Percentiles rank a stretch among this genome's conserved stretches.
Conservation (phyloP, 2,329 filamentous ascomycete species). For the Botrytis porri region DNA sequence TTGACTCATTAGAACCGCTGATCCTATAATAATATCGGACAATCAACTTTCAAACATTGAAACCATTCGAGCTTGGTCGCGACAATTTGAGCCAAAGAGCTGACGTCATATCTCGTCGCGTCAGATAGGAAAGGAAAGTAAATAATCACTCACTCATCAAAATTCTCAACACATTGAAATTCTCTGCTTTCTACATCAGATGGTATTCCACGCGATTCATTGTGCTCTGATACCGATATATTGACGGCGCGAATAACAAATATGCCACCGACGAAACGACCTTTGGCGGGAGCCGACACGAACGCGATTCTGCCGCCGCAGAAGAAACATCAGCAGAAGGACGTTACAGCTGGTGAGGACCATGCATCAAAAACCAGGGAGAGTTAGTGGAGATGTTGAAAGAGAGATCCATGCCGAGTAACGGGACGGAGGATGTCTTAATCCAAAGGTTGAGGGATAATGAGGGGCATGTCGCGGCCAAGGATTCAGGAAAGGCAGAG, state of each 20-base stretch:
- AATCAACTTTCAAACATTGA: not conserved
- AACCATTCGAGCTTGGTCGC: not conserved
- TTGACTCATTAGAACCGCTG: not conserved
- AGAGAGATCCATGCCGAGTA: not conserved
- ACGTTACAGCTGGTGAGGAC: not conserved
- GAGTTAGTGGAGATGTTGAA: not conserved
- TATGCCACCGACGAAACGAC: slow-evolving; percentile 8
- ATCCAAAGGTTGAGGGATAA: not conserved
- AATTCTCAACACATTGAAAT: not conserved
- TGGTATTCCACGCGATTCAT: not conserved
- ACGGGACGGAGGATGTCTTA: not conserved
- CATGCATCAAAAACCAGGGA: not conserved
- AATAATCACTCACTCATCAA: too few relatives aligned
- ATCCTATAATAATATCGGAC: not conserved
- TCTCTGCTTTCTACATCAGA: not conserved
- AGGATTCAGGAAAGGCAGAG: not conserved
- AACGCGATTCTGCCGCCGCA: not conserved
- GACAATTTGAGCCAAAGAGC: not conserved
- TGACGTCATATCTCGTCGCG: slow-evolving; percentile 4
- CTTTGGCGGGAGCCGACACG: not conserved
- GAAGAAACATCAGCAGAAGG: not conserved
- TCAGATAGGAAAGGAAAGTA: not conserved
- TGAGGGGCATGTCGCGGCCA: not conserved
- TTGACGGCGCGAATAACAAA: not conserved
- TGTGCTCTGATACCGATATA: not conserved